A percentile compares a stretch with the other conserved stretches of the same genome.
phyloP scores from a whole-genome alignment of 768 basidiomycete genomes.

The Peribolospora baueri region DNA sequence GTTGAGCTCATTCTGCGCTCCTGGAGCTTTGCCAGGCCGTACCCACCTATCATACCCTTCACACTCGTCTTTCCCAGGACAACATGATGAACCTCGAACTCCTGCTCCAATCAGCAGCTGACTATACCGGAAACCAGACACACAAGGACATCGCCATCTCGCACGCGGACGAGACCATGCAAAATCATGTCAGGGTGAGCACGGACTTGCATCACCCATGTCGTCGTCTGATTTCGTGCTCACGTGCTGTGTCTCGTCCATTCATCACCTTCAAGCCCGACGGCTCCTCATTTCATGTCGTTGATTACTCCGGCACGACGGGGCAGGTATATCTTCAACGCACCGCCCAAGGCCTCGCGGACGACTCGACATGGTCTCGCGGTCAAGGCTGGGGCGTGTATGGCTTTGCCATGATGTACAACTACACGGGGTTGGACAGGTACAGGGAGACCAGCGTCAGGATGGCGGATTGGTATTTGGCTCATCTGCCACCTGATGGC shows the following conservation, averaged over 20 bases:
- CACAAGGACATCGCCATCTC: constrained; percentile 35
- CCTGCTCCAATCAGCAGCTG: constrained; percentile 29
- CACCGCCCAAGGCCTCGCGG: constrained; percentile 39
- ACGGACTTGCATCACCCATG: constrained; percentile 9
- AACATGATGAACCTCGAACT: constrained; percentile 48
- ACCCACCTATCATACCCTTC: no score
- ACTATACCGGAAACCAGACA: constrained; percentile 36
- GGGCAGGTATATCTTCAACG: constrained; percentile 33
- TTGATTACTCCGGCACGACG: constrained; percentile 19
- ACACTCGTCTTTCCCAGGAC: constrained; percentile 18
- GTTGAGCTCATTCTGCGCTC: no score
- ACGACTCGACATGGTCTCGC: constrained; percentile 38
- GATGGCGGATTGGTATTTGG: background rate
- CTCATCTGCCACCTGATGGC: background rate
- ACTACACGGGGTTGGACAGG: background rate
- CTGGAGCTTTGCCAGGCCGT: no score
- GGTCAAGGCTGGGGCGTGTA: constrained; percentile 50
- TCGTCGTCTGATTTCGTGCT: background rate
- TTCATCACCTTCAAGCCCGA: background rate
- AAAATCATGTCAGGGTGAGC: constrained; percentile 39
- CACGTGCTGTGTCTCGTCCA: no score
- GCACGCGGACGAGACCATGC: constrained; percentile 43
- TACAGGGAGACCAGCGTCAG: background rate
- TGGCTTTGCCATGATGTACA: constrained; percentile 30
- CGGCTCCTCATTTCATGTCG: constrained; percentile 4